Percentiles rank a stretch among this genome's conserved stretches.
phyloP scores from a whole-genome alignment of 2,329 filamentous ascomycete genomes.

The Colletotrichum neosansevieriae region DNA sequence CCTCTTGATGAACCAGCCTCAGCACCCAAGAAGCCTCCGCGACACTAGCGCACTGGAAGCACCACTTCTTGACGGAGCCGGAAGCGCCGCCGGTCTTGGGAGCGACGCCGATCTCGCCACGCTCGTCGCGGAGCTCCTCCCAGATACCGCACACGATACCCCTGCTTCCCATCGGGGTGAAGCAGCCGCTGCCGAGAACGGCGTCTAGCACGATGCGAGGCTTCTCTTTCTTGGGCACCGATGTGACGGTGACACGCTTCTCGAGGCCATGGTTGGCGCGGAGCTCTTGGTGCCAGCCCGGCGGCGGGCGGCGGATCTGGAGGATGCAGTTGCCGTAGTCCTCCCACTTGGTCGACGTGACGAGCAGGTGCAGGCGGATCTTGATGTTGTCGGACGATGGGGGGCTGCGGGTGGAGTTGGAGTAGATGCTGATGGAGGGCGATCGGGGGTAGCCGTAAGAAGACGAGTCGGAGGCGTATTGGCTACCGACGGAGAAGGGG shows the following conservation, averaged over 20 bases:
- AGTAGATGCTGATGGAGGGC: slow-evolving; percentile 68
- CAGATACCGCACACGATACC: slow-evolving; percentile 92
- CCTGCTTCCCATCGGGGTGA: slow-evolving; percentile 84
- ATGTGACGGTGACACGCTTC: slow-evolving; percentile 86
- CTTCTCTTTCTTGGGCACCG: slow-evolving; percentile 73
- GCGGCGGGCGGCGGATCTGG: slow-evolving; percentile 82
- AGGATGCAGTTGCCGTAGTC: slow-evolving; percentile 89
- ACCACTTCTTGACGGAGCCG: slow-evolving; percentile 72
- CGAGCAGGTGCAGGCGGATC: slow-evolving; percentile 86
- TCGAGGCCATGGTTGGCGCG: slow-evolving; percentile 75
- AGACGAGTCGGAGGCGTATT: slow-evolving; percentile 71
- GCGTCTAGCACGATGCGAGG: slow-evolving; percentile 82
- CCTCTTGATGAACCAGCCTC: slow-evolving; percentile 68
- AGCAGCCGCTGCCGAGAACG: slow-evolving; percentile 85
- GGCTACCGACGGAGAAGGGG: slow-evolving; percentile 65
- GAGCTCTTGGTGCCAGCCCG: slow-evolving; percentile 69
- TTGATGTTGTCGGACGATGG: slow-evolving; percentile 83
- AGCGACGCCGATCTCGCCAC: slow-evolving; percentile 65
- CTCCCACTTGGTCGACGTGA: slow-evolving; percentile 84
- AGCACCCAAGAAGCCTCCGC: slow-evolving; percentile 68
- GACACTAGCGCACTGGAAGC: slow-evolving; percentile 69
- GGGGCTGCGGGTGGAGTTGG: slow-evolving; percentile 63
- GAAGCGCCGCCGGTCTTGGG: slow-evolving; percentile 64
- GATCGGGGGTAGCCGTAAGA: slow-evolving; percentile 63
- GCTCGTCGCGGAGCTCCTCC: slow-evolving; percentile 78